Base-by-base conservation (phyloP, 2,329 filamentous ascomycete species). In the Emergomyces orientalis region DNA sequence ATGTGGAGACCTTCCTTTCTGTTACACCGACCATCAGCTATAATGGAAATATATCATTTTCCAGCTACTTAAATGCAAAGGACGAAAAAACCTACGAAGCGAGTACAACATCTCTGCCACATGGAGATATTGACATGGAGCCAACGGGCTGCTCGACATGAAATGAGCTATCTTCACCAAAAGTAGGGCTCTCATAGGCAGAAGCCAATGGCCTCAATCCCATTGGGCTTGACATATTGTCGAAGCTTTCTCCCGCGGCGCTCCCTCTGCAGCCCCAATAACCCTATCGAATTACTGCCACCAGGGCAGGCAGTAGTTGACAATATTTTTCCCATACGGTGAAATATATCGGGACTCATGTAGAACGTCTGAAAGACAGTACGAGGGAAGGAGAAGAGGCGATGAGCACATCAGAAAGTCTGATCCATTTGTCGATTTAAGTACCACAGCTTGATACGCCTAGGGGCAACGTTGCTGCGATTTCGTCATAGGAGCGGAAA, bases 61-160 rank as follows among this genome's bases (percentile, higher is more conserved):
- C 7, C 4, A 59, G 17, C 52, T 34, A 11, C 8, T 11, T 11
- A 17, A 49, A 49, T 30, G 47, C 27, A 30, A 30, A 17, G 25
- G 25, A 51, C 13, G 30, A 34, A 22, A 32, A 62, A 19, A 72
- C 79, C 69, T 74, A 82, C 82, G 91, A 95, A 62, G 91, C 93
- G 66, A 97, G 81, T 43, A 93, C 92, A 63, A 97, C 86, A 77
- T 97, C 93, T 69, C 93, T 85, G 58, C 93, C 91, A 65, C 88
- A 92, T 2, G 92, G 92, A 25, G 92, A 95, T 75, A 97, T 96
- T 64, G 91, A 93, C 69, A 93, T 92, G 6, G 93, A 95, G 57
- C 91, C 91, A 60, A 96, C 90, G 22, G 82, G 79, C 67, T 86
- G 84, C 64, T 92, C 88, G 60, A 97, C 89, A 70, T 89, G 86